Evolutionary conservation across 192 early-diverging fungal genomes (phyloP).

Genomic region (Cetraspora pellucida): DNA sequence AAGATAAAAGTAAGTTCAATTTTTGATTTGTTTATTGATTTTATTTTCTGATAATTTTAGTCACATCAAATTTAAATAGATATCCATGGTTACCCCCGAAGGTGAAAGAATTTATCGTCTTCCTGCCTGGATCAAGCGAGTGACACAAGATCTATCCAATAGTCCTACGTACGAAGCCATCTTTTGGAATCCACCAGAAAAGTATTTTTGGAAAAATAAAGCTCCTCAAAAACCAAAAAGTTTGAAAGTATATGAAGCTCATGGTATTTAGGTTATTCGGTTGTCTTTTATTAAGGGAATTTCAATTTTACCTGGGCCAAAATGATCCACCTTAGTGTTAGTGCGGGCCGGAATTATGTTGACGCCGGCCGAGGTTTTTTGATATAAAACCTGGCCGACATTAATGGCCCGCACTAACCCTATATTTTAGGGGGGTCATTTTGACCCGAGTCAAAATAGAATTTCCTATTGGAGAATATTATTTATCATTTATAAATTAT

Average conservation of each 20-base stretch:
- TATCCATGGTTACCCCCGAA: slow-evolving; percentile 70
- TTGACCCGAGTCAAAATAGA: too few relatives aligned
- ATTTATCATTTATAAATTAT: not conserved
- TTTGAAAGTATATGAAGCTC: slow-evolving; percentile 91
- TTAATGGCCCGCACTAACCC: too few relatives aligned
- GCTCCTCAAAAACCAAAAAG: slow-evolving; percentile 64
- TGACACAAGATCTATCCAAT: slow-evolving; percentile 80
- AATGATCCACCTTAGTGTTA: too few relatives aligned
- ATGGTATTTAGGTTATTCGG: slow-evolving; percentile 57
- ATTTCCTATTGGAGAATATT: too few relatives aligned
- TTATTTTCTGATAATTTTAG: slow-evolving; percentile 12
- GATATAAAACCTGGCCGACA: too few relatives aligned
- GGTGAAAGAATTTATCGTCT: slow-evolving; percentile 85
- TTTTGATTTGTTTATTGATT: not conserved
- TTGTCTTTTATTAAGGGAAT: not conserved
- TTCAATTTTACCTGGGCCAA: too few relatives aligned
- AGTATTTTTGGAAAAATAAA: slow-evolving; percentile 80
- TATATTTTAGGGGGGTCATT: too few relatives aligned
- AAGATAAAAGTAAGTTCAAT: slow-evolving; percentile 74
- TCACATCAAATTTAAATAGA: slow-evolving; percentile 44
- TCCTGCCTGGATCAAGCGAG: slow-evolving; percentile 86
- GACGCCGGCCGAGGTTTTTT: too few relatives aligned
- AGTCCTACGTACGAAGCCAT: slow-evolving; percentile 88
- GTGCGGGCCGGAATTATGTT: too few relatives aligned
- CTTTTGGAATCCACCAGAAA: slow-evolving; percentile 89